Evolutionary conservation across 495 filamentous ascomycete genomes (phyloP), one percentile per base, ranked within the genome.

Genomic region (Pyrenopolyporus hunteri): DNA sequence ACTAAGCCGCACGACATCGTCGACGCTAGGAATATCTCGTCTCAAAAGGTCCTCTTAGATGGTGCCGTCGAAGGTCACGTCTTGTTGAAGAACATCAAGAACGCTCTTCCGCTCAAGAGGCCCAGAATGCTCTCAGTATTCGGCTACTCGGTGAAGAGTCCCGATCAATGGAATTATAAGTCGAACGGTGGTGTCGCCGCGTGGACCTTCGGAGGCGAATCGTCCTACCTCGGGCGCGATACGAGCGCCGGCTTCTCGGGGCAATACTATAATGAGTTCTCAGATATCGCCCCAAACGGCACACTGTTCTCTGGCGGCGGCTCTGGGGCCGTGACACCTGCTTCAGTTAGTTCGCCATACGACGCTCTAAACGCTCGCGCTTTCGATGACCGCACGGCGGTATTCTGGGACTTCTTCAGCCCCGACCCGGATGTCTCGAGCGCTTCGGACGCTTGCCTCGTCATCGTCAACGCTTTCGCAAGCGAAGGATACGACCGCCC

Each of bases 371-470:
- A 80, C 16, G 55, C 68, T 26, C 69, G 63, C 22, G 70, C 74
- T 2, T 55, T 67, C 4, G 68, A 73, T 2, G 85, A 87, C 42
- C 76, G 76, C 57, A 83, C 67, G 48, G 71, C 28, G 40, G 53
- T 67, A 40, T 69, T 52, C 64, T 83, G 44, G 71, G 75, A 65
- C 52, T 73, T 29, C 59, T 72, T 68, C 63, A 71, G 45, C 40
- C 43, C 57, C 1, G 62, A 69, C 6, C 64, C 70, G 11, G 56
- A 64, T 31, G 69, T 74, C 8, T 57, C 69, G 20, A 49, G 42
- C 3, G 51, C 69, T 4, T 76, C 84, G 43, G 87, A 90, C 59
- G 74, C 89, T 3, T 85, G 82, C 58, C 58, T 82, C 3, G 77
- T 86, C 0, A 81, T 85, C 51, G 74, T 82, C 39, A 86, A 83